Percentiles rank a stretch among this genome's conserved stretches.
Evolutionary conservation across 768 basidiomycete species (phyloP).

Genomic region (Xerocomellus intermedius): DNA sequence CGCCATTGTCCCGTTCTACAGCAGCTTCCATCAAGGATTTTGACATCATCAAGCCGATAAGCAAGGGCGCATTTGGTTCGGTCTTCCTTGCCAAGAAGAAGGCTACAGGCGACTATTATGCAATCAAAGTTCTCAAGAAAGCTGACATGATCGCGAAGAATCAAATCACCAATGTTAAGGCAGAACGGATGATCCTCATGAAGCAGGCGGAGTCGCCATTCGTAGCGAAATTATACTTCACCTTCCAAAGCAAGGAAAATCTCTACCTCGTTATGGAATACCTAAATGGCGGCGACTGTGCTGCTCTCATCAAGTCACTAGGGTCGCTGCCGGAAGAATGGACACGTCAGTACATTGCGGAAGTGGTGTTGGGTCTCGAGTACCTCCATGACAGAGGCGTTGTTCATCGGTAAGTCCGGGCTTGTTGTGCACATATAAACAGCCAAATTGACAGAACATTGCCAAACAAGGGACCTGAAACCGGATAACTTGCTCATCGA

Average conservation of each 20-base stretch:
- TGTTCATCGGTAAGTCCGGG: conserved; percentile 82
- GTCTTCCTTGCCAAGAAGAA: conserved; percentile 99
- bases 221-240: conserved; percentile 96
- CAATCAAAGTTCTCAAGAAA: conserved; percentile 99
- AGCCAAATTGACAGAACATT: background rate
- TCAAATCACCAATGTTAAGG: conserved; percentile 99
- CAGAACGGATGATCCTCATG: conserved; percentile 99
- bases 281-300: conserved; percentile 96
- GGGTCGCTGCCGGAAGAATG: conserved; percentile 94
- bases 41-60: conserved; percentile 98
- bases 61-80: conserved; percentile 97
- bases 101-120: conserved; percentile 96
- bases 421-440: background rate
- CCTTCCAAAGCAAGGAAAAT: conserved; percentile 99
- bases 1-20: conserved; percentile 72
- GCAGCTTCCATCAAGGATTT: conserved; percentile 98
- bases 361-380: conserved; percentile 92
- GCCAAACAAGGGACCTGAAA: conserved; percentile 79
- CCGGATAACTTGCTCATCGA: conserved; percentile 99
- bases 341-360: conserved; percentile 95
- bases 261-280: conserved; percentile 99
- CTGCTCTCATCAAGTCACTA: conserved; percentile 93
- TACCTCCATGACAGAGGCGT: conserved; percentile 95
- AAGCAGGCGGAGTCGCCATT: conserved; percentile 98
- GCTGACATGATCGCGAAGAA: conserved; percentile 99